These are phyloP conservation scores for Paramecium pentaurelia DNA, from an alignment of 73 alveolate genomes.

Conservation along the genomic window DNA sequence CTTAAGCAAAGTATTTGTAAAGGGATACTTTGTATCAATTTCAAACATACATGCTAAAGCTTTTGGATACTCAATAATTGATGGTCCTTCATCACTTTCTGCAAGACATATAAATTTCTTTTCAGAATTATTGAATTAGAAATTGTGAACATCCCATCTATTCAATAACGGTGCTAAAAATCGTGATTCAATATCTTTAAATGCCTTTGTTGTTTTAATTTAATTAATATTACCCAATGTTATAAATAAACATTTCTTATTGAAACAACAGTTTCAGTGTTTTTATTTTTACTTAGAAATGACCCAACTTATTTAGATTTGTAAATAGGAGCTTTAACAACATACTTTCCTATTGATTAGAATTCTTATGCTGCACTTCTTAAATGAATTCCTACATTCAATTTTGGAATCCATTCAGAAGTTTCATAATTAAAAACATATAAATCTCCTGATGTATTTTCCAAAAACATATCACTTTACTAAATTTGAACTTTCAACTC, in stretches of 20 bases:
- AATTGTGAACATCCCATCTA: slow-evolving; percentile 41
- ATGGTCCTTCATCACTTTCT: slow-evolving; percentile 46
- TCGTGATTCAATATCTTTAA: slow-evolving; percentile 7
- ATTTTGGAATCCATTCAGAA: slow-evolving; percentile 87
- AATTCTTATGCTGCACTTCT: slow-evolving; percentile 65
- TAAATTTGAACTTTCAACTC: not conserved
- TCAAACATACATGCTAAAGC: slow-evolving; percentile 44
- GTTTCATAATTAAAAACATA: slow-evolving; percentile 62
- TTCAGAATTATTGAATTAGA: slow-evolving; percentile 1
- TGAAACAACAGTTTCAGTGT: not conserved
- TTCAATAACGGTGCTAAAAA: slow-evolving; percentile 32
- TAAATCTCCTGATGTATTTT: slow-evolving; percentile 47
- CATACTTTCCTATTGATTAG: slow-evolving; percentile 54
- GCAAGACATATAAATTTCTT: slow-evolving; percentile 28
- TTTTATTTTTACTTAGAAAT: not conserved
- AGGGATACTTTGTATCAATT: not conserved
- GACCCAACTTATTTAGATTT: not conserved
- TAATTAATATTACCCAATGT: slow-evolving; percentile 26
- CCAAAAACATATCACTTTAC: slow-evolving; percentile 17
- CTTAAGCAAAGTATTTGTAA: not conserved
- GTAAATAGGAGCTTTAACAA: slow-evolving; percentile 30
- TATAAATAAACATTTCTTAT: not conserved
- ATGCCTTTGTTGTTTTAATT: not conserved
- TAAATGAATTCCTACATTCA: slow-evolving; percentile 91
- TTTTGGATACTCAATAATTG: slow-evolving; percentile 39